Evolutionary conservation across 1,139 yeast species (phyloP), one percentile per base, ranked within the genome.

Genomic region (Yamadazyma triangularis): DNA sequence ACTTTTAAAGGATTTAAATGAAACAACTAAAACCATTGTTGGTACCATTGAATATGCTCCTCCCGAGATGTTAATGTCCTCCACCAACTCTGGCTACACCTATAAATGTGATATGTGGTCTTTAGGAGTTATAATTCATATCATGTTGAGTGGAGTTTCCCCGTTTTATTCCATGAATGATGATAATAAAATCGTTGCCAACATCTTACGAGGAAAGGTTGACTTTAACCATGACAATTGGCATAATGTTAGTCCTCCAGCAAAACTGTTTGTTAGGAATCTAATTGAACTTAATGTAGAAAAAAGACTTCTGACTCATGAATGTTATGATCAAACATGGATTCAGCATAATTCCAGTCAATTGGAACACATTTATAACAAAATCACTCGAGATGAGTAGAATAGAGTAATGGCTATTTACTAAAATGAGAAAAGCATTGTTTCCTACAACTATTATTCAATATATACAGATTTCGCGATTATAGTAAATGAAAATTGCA

Each of bases 31-130:
- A 30, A 73, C 85, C 0, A 60, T 75, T 2, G 81, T 77, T 2
- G 87, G 87, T 1, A 79, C 86, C 0, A 75, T 79, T 0, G 86
- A 78, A 44, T 79, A 78, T 44, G 70, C 78, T 35, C 86, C 86
- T 0, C 86, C 86, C 0, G 86, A 79, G 34, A 44, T 54, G 3
- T 48, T 50, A 24, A 16, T 27, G 12, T 8, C 23, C 7, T 50
- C 45, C 19, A 8, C 3, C n/a, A 8, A 8, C n/a, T 4, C 10
- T 5, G 77, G 80, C 0, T 78, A 77, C 43, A 70, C 64, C 31
- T 58, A 52, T 24, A 76, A 74, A 44, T 78, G 84, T 45, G 87
- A 80, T 49, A 53, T 76, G 28, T 79, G 87, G 88, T 78, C 86
- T 1, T 45, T 79, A 6, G 87, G 86, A 0, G 68, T 79, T 0